Conservation (phyloP, 2,329 filamentous ascomycete genomes). For the Ascochyta clinopodiicola region DNA sequence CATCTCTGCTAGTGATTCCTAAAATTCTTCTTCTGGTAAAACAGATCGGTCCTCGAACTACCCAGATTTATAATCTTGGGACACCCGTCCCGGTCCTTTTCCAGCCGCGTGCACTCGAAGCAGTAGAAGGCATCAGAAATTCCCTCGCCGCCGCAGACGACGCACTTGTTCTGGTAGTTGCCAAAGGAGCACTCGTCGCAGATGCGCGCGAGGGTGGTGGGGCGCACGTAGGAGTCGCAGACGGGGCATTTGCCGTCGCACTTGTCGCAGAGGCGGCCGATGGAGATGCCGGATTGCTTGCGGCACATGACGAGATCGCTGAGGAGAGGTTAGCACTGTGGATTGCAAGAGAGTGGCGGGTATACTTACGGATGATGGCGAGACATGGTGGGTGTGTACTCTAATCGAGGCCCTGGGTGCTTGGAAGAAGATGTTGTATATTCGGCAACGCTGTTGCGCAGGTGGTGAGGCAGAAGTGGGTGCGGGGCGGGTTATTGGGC, state of each 20-base stretch:
- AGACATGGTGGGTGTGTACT: slow-evolving; percentile 67
- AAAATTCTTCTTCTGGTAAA: slow-evolving; percentile 77
- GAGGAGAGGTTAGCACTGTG: slow-evolving; percentile 28
- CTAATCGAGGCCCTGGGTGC: not conserved
- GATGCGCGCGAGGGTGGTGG: slow-evolving; percentile 95
- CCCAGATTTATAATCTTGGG: slow-evolving; percentile 99
- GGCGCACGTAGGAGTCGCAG: slow-evolving; percentile 98
- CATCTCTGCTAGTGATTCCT: slow-evolving; percentile 59
- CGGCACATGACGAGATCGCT: slow-evolving; percentile 99
- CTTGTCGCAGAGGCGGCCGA: slow-evolving; percentile 99
- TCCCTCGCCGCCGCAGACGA: slow-evolving; percentile 96
- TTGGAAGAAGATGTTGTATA: not conserved
- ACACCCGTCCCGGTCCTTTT: slow-evolving; percentile 97
- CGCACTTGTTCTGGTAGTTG: slow-evolving; percentile 99
- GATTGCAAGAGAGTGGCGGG: slow-evolving; percentile 3
- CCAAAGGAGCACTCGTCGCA: slow-evolving; percentile 99
- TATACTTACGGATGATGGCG: slow-evolving; percentile 84
- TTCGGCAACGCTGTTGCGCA: not conserved
- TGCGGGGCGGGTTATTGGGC: too few relatives aligned
- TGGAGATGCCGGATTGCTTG: slow-evolving; percentile 96
- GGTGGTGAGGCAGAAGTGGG: not conserved
- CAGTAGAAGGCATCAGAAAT: slow-evolving; percentile 99
- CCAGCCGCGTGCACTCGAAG: slow-evolving; percentile 95
- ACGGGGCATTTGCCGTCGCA: slow-evolving; percentile 99
- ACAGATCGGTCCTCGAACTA: slow-evolving; percentile 91